Base-by-base conservation (phyloP, 2,329 filamentous ascomycete species). In the Lachnellula willkommii region DNA sequence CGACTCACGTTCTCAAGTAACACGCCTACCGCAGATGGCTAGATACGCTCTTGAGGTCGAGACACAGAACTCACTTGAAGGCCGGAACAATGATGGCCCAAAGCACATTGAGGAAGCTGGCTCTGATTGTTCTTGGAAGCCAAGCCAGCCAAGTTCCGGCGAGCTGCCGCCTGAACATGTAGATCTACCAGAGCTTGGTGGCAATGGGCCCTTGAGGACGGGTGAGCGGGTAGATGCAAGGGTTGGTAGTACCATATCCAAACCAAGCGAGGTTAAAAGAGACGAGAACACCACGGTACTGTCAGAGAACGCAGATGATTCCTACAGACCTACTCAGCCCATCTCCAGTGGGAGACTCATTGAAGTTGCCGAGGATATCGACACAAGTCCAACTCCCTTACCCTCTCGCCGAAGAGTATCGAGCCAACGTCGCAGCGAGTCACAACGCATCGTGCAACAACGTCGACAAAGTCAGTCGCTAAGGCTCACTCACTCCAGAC, bases 311-410 rank as follows among this genome's bases (percentile, higher is more conserved):
- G 6, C 20, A 1, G 42, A 45, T 24, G 20, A 45, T 45, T 45
- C 48, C 7, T 50, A 37, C 9, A 32, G 20, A 12, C 48, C 48
- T 1, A 39, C 22, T 4, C 17, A 24, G 20, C 48, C 48, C 17
- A 39, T 40, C 15, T 42, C 35, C 12, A 50, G 35, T 50, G 36
- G 48, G 1, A 24, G 14, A n/a, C 22, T 15, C 6, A 47, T 47
- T 20, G 50, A 53, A 40, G 40, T 53, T n/a, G 32, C 47, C n/a
- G 51, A 53, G 26, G 51, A 53, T 22, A 48, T 54, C 2, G 17
- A 36, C 5, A 37, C 37, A 17, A 40, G 35, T 37, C 50, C 50
- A 14, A 43, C 24, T 20, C 39, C 39, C 24, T 28, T 47, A 8
- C 24, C 24, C 12, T 12, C 12, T 47, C 45, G 24, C 8, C 22